Evolutionary conservation across 768 basidiomycete species (phyloP), one percentile per base, ranked within the genome.

Genomic region (Amanita inopinata): DNA sequence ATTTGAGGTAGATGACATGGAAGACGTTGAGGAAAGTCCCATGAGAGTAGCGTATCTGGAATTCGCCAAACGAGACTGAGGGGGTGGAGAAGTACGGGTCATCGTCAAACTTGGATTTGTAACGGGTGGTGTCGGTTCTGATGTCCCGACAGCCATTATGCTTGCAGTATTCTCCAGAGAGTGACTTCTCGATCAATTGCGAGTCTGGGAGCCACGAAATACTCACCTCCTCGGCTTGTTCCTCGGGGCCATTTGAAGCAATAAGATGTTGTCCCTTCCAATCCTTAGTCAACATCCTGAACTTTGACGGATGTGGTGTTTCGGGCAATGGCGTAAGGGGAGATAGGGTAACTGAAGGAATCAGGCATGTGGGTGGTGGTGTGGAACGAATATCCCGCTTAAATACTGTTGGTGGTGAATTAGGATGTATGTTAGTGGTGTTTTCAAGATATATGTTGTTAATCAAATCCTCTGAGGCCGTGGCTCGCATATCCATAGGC

Each of bases 261-360:
- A n/a, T 4, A 22, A 1, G 11, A 12, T 12, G 19, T 2, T n/a
- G 40, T n/a, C n/a, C n/a, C n/a, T n/a, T n/a, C n/a, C n/a, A n/a
- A 10, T 44, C 25, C n/a, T 17, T 11, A 34, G 34, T 12, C 19
- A 6, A 12, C 9, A 20, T 28, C 2, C 28, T 42, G 31, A 41
- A 27, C 46, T 49, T 56, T 1, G 51, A 32, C 12, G 57, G 57
- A 20, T 53, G 52, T 4, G 74, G 74, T 1, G 76, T 73, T 46
- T 68, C 63, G 4, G 73, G 67, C 24, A 74, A 51, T 5, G 76
- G 76, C 5, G 76, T 76, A 25, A 79, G 45, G 10, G 62, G 61
- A n/a, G 64, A 65, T 31, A 36, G 37, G 14, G 23, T 28, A 34
- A 23, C 5, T 6, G 25, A 45, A 19, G 15, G 25, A n/a, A 12